Evolutionary conservation across 257 asterid genomes (phyloP).

Genomic region (Fraxinus pennsylvanica): DNA sequence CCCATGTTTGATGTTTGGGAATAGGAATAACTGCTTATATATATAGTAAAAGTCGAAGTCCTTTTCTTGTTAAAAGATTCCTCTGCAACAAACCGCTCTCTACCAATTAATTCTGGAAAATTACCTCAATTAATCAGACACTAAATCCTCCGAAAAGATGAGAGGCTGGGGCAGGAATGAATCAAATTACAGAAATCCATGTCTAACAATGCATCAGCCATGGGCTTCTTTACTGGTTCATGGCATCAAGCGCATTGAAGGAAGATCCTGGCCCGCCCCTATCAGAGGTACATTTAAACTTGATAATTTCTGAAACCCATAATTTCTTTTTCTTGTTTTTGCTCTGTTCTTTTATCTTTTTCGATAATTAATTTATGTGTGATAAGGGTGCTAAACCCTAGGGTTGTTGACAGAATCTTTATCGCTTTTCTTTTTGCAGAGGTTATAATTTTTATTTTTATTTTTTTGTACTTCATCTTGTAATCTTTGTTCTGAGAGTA

Average conservation of each 20-base stretch:
- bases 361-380: neutral
- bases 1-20: too few species aligned
- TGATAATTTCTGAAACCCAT: neutral
- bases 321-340: neutral
- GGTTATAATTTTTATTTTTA: neutral
- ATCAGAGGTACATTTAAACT: slow-evolving; percentile 45
- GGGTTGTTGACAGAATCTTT: slow-evolving; percentile 3
- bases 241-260: slow-evolving; percentile 94
- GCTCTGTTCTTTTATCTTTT: neutral
- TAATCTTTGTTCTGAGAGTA: neutral
- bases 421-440: slow-evolving; percentile 8
- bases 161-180: slow-evolving; percentile 40
- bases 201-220: slow-evolving; percentile 97
- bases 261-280: slow-evolving; percentile 96
- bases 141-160: slow-evolving; percentile 24
- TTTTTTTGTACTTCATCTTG: neutral
- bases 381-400: neutral
- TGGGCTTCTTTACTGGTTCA: slow-evolving; percentile 94
- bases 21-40: too few species aligned
- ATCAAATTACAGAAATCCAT: slow-evolving; percentile 71
- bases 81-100: neutral
- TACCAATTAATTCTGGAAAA: neutral
- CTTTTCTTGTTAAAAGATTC: neutral
- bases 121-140: neutral
- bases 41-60: neutral